Evolutionary conservation across 805 yeast species (phyloP).

Genomic region (Kazachstania psychrophila): DNA sequence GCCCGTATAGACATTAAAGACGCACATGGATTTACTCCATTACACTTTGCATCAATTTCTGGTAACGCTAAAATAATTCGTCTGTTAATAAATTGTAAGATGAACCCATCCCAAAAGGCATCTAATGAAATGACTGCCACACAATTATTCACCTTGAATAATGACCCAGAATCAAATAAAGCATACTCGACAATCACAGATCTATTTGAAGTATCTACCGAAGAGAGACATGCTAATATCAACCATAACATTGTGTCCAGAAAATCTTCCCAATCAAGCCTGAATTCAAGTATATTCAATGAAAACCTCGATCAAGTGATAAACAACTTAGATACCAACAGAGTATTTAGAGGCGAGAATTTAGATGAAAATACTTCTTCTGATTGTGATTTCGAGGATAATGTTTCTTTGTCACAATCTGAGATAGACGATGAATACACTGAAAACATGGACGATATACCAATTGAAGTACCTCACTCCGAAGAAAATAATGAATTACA

Average conservation of each 20-base stretch:
- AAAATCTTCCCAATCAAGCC: constrained; percentile 20
- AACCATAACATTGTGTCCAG: too few relatives aligned
- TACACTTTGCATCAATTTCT: constrained; percentile 73
- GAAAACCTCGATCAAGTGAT: constrained; percentile 10
- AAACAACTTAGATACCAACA: not conserved
- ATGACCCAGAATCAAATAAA: constrained; percentile 5
- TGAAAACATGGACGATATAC: not conserved
- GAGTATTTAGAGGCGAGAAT: not conserved
- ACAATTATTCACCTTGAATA: constrained; percentile 27
- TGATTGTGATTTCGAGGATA: constrained; percentile 25
- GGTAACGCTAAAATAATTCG: constrained; percentile 64
- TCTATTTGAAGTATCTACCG: constrained; percentile 19
- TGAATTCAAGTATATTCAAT: constrained; percentile 22
- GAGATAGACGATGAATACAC: constrained; percentile 13
- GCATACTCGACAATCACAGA: constrained; percentile 23
- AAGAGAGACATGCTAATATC: too few relatives aligned
- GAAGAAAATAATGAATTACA: not conserved
- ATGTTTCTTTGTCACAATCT: constrained; percentile 18
- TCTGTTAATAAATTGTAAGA: constrained; percentile 53
- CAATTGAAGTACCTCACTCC: not conserved
- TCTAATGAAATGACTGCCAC: constrained; percentile 39
- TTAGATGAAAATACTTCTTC: constrained; percentile 9
- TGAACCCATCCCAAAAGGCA: constrained; percentile 45
- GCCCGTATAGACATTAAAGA: constrained; percentile 69
- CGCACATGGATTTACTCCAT: constrained; percentile 73